A percentile compares a stretch with the other conserved stretches of the same genome.
Conservation (phyloP, 2,329 filamentous ascomycete species). For the Gaeumannomyces tritici region DNA sequence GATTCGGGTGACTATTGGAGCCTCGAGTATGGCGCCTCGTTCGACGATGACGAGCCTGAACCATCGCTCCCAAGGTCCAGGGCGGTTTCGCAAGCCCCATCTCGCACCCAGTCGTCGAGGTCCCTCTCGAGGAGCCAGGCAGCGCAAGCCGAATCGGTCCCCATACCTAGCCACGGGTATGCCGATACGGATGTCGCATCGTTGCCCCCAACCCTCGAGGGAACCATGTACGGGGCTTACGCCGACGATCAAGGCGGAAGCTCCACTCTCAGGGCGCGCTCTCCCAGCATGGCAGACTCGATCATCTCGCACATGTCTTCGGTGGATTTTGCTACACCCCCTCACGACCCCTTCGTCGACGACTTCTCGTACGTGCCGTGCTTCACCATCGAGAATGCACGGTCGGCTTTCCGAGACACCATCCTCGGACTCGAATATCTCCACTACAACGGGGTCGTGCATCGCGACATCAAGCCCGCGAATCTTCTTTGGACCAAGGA, state of each 20-base stretch:
- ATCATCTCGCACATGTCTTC: conserved; percentile 62
- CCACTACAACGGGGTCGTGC: conserved; percentile 76
- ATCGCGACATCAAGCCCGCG: conserved; percentile 79
- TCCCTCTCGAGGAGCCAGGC: conserved; percentile 22
- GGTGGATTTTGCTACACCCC: conserved; percentile 45
- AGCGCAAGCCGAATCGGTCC: background rate
- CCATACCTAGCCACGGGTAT: conserved; percentile 19
- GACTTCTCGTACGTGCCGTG: conserved; percentile 91
- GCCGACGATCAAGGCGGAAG: conserved; percentile 29
- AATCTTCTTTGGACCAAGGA: conserved; percentile 83
- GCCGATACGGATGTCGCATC: conserved; percentile 28
- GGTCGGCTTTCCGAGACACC: conserved; percentile 82
- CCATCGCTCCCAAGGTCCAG: conserved; percentile 28
- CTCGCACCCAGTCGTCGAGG: conserved; percentile 34
- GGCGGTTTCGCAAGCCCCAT: conserved; percentile 35
- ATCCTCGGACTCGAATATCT: conserved; percentile 90
- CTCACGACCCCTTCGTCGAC: conserved; percentile 64
- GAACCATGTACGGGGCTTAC: conserved; percentile 69
- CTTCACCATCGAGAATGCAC: conserved; percentile 76
- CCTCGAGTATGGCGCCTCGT: conserved; percentile 62
- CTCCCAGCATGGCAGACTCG: conserved; percentile 74
- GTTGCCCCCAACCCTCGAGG: conserved; percentile 55
- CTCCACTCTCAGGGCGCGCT: conserved; percentile 51
- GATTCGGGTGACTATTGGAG: conserved; percentile 66
- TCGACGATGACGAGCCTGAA: conserved; percentile 30